Percentiles rank a stretch among this genome's conserved stretches.
Conservation (phyloP, 148 eudicot genomes). For the Spergularia marina region DNA sequence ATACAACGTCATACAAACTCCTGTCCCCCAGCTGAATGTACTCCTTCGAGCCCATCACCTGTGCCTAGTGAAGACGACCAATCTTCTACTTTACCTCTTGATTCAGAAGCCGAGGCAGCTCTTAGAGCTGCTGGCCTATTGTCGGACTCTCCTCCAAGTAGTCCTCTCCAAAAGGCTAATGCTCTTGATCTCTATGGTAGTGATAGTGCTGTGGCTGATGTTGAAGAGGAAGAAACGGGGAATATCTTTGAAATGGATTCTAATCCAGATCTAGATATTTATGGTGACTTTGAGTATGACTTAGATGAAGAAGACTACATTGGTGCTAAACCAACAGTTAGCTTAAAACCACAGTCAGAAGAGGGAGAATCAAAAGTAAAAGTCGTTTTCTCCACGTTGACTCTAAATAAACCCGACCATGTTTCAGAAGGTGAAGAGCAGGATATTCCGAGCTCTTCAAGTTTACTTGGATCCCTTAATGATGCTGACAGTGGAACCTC, state of each 20-base stretch:
- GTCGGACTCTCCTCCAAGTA: constrained; percentile 84
- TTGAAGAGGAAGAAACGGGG: constrained; percentile 43
- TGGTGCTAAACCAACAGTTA: constrained; percentile 47
- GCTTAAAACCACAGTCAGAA: constrained; percentile 42
- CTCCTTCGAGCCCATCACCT: constrained; percentile 16
- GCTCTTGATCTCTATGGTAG: constrained; percentile 21
- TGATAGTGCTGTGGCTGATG: constrained; percentile 24
- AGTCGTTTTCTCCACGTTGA: constrained; percentile 69
- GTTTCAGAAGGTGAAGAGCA: constrained; percentile 22
- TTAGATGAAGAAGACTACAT: constrained; percentile 78
- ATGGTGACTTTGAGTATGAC: constrained; percentile 91
- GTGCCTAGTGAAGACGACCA: constrained; percentile 27
- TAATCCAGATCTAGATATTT: constrained; percentile 82
- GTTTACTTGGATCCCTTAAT: constrained; percentile 20
- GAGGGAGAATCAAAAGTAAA: constrained; percentile 66
- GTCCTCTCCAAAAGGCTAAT: constrained; percentile 42
- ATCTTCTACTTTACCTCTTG: constrained; percentile 33
- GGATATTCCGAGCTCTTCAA: constrained; percentile 24
- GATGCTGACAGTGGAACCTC: constrained; percentile 26
- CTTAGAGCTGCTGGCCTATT: constrained; percentile 77
- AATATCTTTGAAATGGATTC: constrained; percentile 71
- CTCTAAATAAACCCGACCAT: constrained; percentile 26
- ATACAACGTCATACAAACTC: constrained; percentile 41
- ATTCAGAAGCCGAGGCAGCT: constrained; percentile 66
- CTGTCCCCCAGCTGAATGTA: constrained; percentile 16